These are phyloP conservation scores for Tirmania nivea DNA, from an alignment of 495 filamentous ascomycete species.

Conservation along the genomic window DNA sequence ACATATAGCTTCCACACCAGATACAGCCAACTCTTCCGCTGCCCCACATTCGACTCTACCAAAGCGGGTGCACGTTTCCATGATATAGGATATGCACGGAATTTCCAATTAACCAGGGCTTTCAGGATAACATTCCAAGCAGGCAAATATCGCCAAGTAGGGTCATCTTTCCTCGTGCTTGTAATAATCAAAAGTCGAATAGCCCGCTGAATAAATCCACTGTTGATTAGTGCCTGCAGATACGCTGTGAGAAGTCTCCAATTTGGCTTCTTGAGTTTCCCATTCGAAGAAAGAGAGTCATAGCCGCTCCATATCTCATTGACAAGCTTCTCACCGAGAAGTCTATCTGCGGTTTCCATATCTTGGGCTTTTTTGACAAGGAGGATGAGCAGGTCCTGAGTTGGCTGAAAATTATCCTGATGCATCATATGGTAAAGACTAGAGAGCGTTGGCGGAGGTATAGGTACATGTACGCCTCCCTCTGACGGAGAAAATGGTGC, in stretches of 20 bases:
- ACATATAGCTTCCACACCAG: slow-evolving; percentile 11
- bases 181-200: neutral
- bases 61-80: neutral
- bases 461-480: slow-evolving; percentile 31
- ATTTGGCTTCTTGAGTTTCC: neutral
- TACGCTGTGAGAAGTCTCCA: neutral
- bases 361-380: slow-evolving; percentile 2
- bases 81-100: neutral
- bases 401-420: slow-evolving; percentile 25
- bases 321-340: neutral
- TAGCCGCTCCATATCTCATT: neutral
- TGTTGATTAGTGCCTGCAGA: neutral
- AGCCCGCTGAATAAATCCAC: neutral
- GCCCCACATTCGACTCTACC: neutral
- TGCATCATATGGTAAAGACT: slow-evolving; percentile 35
- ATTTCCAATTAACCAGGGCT: neutral
- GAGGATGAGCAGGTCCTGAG: neutral
- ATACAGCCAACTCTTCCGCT: neutral
- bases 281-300: neutral
- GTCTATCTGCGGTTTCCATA: neutral
- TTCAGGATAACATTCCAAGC: neutral
- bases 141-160: too few species aligned
- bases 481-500: slow-evolving; percentile 36
- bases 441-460: slow-evolving; percentile 32
- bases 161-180: neutral